A percentile compares a stretch with the other conserved stretches of the same genome.
Evolutionary conservation across 2,329 filamentous ascomycete species (phyloP).

Genomic region (Trichoderma harzianum): DNA sequence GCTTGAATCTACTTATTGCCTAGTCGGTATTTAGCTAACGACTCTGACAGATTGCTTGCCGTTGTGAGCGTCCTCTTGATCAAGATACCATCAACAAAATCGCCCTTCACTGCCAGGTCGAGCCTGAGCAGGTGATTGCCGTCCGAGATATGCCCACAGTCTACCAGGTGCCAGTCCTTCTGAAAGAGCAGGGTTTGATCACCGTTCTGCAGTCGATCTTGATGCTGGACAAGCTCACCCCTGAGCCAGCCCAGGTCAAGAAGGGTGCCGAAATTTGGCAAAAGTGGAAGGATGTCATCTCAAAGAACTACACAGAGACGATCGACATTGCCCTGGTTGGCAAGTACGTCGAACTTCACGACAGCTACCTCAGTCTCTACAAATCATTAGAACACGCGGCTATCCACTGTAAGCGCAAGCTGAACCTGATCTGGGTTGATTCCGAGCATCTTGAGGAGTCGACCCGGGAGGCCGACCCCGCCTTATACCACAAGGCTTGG

Average conservation of each 20-base stretch:
- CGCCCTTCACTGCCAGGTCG: slow-evolving; percentile 83
- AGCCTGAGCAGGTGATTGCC: slow-evolving; percentile 79
- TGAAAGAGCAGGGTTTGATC: slow-evolving; percentile 76
- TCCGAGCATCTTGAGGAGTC: slow-evolving; percentile 75
- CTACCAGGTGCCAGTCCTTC: slow-evolving; percentile 92
- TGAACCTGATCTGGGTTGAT: slow-evolving; percentile 82
- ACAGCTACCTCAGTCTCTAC: slow-evolving; percentile 76
- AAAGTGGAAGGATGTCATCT: slow-evolving; percentile 70
- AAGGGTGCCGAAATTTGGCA: slow-evolving; percentile 71
- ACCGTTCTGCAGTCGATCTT: slow-evolving; percentile 63
- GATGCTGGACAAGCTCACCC: slow-evolving; percentile 55
- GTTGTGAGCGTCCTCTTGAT: slow-evolving; percentile 76
- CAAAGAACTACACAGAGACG: slow-evolving; percentile 61
- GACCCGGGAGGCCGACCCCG: slow-evolving; percentile 59
- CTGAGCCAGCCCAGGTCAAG: slow-evolving; percentile 51
- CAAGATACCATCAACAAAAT: slow-evolving; percentile 78
- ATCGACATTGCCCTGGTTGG: slow-evolving; percentile 86
- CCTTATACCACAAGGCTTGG: slow-evolving; percentile 83
- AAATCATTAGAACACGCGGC: slow-evolving; percentile 89
- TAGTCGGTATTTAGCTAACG: slow-evolving; percentile 3
- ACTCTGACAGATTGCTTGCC: slow-evolving; percentile 72
- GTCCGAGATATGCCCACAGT: slow-evolving; percentile 86
- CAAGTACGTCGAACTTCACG: slow-evolving; percentile 82
- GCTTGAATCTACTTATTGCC: background rate
- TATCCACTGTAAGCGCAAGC: slow-evolving; percentile 77